Base-by-base conservation (phyloP, 2,329 filamentous ascomycete species). In the Fonsecaea monophora region DNA sequence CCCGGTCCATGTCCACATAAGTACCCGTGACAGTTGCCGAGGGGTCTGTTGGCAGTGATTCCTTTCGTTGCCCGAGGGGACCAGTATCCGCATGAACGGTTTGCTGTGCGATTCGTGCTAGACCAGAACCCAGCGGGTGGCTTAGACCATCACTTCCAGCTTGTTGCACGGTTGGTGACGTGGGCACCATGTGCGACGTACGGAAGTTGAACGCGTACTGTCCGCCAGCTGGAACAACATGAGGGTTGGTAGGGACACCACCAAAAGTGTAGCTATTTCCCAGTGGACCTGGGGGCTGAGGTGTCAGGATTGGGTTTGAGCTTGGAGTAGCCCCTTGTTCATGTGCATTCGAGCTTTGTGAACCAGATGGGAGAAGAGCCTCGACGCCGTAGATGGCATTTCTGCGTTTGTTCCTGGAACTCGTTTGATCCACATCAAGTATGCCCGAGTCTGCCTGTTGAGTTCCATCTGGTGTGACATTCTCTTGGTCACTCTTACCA, bases 1-100 rank as follows among this genome's bases (percentile, higher is more conserved):
- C 67, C 21, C 67, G 63, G 48, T 68, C 67, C 60, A 68, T 58
- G 40, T 68, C 67, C 10, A 68, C 50, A 34, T 66, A 66, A 9
- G 60, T 35, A 35, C 32, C 12, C 10, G 42, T 15, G 35, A 21
- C 53, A 9, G 25, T 45, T 15, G 38, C 37, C 18, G 59, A 64
- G 2, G 60, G 66, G 18, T 18, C 8, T 42, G 37, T 35, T 55
- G 55, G 54, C 4, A 57, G 42, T 48, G 25, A 38, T 56, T 7
- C 54, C 45, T 37, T 12, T 15, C 48, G 60, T 54, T 45, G 40
- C 9, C 15, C 34, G 53, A 61, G 35, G 12, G 50, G 58, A 30
- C 32, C 58, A 7, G 53, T 48, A 32, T 56, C 40, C 3, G 9
- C 7, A 30, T 55, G 57, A 32, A 37, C 30, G n/a, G 13, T 57